Percentiles rank a stretch among this genome's conserved stretches.
Evolutionary conservation across 176 grass and related monocot species (phyloP).

Genomic region (Phoenix dactylifera): DNA sequence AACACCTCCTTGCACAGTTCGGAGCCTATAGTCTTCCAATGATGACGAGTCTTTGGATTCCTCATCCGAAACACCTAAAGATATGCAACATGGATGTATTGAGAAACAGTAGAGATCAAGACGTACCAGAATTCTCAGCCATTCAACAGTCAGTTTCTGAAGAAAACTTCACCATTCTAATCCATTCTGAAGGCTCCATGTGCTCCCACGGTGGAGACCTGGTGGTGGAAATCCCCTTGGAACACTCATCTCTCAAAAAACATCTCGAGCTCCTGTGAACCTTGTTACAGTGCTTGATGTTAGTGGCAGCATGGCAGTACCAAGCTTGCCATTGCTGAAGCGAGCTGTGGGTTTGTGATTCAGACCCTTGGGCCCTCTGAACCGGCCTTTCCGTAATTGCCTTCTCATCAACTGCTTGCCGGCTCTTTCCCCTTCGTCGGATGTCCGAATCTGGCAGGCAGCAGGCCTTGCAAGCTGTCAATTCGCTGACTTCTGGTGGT

Average conservation of each 20-base stretch:
- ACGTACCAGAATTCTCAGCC: conserved; percentile 67
- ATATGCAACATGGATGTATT: conserved; percentile 21
- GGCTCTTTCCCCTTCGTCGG: conserved; percentile 69
- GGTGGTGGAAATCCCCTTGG: conserved; percentile 5
- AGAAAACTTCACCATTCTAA: conserved; percentile 63
- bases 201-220: conserved; percentile 24
- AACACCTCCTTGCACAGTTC: conserved; percentile 33
- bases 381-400: conserved; percentile 72
- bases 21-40: conserved; percentile 50
- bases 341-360: conserved; percentile 95
- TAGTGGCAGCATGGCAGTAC: conserved; percentile 91
- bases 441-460: conserved; percentile 74
- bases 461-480: conserved; percentile 66
- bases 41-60: conserved; percentile 74
- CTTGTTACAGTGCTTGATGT: conserved; percentile 94
- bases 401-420: conserved; percentile 79
- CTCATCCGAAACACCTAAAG: conserved; percentile 18
- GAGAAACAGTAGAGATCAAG: conserved; percentile 67
- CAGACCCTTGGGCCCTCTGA: conserved; percentile 78
- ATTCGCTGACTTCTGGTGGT: conserved; percentile 60
- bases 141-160: conserved; percentile 49
- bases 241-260: conserved; percentile 10
- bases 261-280: conserved; percentile 56
- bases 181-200: conserved; percentile 79
- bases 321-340: conserved; percentile 83